Conservation (phyloP, 2,329 filamentous ascomycete species). For the Ophiosphaerella herpotricha region DNA sequence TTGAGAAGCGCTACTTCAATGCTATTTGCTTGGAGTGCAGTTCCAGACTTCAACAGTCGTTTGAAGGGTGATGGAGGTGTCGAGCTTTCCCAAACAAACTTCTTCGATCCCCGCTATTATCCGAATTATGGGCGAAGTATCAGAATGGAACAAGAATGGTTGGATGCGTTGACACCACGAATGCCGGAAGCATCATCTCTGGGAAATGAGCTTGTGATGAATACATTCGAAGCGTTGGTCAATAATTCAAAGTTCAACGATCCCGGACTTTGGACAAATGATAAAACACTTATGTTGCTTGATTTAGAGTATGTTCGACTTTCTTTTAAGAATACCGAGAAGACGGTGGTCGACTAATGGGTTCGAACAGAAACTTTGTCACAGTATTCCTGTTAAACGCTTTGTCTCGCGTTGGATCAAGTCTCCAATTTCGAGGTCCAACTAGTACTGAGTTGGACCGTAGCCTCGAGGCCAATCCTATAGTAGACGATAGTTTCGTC, state of each 20-base stretch:
- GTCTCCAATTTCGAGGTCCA: too few species aligned
- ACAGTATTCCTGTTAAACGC: background rate
- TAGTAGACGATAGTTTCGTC: constrained; percentile 1
- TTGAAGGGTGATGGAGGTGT: too few species aligned
- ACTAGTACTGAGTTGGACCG: too few species aligned
- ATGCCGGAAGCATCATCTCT: constrained; percentile 1
- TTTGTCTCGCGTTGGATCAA: too few species aligned
- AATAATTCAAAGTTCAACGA: background rate
- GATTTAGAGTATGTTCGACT: background rate
- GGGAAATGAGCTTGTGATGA: background rate
- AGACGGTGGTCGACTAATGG: background rate
- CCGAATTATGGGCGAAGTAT: background rate
- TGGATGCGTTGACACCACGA: background rate
- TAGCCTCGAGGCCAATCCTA: background rate
- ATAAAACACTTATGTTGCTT: background rate
- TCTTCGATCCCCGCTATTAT: background rate
- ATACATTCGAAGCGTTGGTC: constrained; percentile 3
- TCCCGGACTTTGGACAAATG: background rate
- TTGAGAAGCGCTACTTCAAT: background rate
- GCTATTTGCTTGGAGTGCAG: background rate
- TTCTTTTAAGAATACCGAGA: too few species aligned
- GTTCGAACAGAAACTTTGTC: background rate
- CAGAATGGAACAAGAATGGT: background rate
- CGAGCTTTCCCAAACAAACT: background rate
- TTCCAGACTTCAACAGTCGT: background rate